These are phyloP conservation scores for Moricandia moricandioides DNA, from an alignment of 345 rosid genomes.

Conservation along the genomic window DNA sequence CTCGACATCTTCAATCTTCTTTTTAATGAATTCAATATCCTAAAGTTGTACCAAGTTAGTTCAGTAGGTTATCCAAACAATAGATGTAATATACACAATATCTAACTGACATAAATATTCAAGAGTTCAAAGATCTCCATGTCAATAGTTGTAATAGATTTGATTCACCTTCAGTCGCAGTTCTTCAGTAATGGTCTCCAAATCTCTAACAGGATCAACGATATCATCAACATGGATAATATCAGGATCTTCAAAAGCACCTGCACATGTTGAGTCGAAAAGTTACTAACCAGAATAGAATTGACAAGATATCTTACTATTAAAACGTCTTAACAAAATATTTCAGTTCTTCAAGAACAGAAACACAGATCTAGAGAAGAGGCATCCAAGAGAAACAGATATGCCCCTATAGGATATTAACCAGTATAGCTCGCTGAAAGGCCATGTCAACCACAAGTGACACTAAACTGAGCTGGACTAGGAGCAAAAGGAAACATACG, in stretches of 20 bases:
- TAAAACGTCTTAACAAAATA: background rate
- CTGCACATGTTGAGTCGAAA: slow-evolving; percentile 35
- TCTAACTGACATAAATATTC: too few species aligned
- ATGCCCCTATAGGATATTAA: background rate
- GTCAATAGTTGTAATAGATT: slow-evolving; percentile 2
- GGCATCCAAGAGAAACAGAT: background rate
- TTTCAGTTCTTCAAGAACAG: background rate
- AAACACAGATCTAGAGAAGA: background rate
- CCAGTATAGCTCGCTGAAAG: background rate
- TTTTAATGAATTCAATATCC: slow-evolving; percentile 89
- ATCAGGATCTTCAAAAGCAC: slow-evolving; percentile 97
- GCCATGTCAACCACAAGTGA: background rate
- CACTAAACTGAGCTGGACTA: too few species aligned
- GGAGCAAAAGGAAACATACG: slow-evolving; percentile 47
- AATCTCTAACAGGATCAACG: slow-evolving; percentile 93
- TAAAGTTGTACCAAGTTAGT: slow-evolving; percentile 32
- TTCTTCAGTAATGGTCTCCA: slow-evolving; percentile 78
- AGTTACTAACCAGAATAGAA: slow-evolving; percentile 6
- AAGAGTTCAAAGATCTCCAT: background rate
- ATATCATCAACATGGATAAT: slow-evolving; percentile 93
- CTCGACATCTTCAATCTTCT: slow-evolving; percentile 79
- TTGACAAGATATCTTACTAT: background rate
- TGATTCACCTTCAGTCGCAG: slow-evolving; percentile 75
- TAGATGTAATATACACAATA: too few species aligned
- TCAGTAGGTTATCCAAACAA: background rate